Base-by-base conservation (phyloP, 179 eudicot genomes). In the Carnegiea gigantea region DNA sequence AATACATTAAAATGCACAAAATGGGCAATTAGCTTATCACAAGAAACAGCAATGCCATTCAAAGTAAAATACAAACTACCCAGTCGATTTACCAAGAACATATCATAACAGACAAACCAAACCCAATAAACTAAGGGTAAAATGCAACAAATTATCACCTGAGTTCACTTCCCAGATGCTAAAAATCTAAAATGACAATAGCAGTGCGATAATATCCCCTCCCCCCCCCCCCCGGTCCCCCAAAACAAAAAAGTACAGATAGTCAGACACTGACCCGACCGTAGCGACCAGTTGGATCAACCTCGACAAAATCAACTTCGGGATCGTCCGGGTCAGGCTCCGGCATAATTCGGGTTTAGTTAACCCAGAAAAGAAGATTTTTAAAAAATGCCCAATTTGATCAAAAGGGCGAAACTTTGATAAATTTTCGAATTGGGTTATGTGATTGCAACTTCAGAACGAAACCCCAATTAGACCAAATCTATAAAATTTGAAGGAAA, bases 211-310 rank as follows among this genome's bases (percentile, higher is more conserved):
- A 26, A 30, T 28, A 28, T n/a, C 30, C 30, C 30, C 30, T 1
- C 30, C 30, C 30, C 30, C 36, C 36, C 36, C 36, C 36, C 33
- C 2, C 33, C n/a, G n/a, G n/a, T n/a, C n/a, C 26, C 26, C 12
- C 6, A 13, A 30, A 30, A 14, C 11, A 23, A 76, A 38, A 5
- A 7, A 13, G 20, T 13, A 46, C 8, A 70, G 11, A 1, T 9
- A 49, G 46, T 4, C 17, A n/a, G 2, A 81, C 36, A 91, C 94
- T 85, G 71, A 93, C 98, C 92, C 97, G 92, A 80, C 97, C 98
- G 75, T 94, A 92, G 5, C 98, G 95, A 84, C 93, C 89, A 70
- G 92, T 84, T 18, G 97, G 93, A 89, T 94, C 98, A 81, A 88
- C 82, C 90, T 94, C 97, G 14, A 90, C 95, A 77, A 92, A 92